phyloP scores from a whole-genome alignment of 495 filamentous ascomycete genomes.

The Penicillium alfredii region DNA sequence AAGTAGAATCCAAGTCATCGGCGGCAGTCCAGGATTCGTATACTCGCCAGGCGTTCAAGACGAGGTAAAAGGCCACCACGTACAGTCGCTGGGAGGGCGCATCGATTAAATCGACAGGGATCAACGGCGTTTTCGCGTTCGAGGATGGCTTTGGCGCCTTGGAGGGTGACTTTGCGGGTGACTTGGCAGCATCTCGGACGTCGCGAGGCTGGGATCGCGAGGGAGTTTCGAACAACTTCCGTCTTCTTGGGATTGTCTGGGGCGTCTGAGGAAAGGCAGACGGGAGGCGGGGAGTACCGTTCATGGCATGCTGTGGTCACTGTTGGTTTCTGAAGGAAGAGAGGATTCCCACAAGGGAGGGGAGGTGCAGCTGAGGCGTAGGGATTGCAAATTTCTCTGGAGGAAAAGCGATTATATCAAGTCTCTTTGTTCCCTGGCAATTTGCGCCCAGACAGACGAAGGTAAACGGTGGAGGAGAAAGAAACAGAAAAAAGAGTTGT shows the following conservation, averaged over 20 bases:
- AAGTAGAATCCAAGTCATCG: slow-evolving; percentile 72
- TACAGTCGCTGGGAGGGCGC: slow-evolving; percentile 85
- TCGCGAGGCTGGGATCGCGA: slow-evolving; percentile 22
- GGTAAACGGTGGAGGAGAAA: slow-evolving; percentile 6
- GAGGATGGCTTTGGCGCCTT: slow-evolving; percentile 16
- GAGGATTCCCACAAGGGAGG: slow-evolving; percentile 3
- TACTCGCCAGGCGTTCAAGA: slow-evolving; percentile 68
- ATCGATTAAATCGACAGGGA: slow-evolving; percentile 71
- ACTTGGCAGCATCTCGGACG: slow-evolving; percentile 14
- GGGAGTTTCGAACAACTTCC: slow-evolving; percentile 29
- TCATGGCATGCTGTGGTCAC: slow-evolving; percentile 59
- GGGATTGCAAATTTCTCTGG: too few relatives aligned
- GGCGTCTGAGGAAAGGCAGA: slow-evolving; percentile 68
- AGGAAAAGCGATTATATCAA: too few relatives aligned
- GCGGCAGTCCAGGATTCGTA: slow-evolving; percentile 78
- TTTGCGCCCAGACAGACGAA: too few relatives aligned
- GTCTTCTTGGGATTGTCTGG: slow-evolving; percentile 34
- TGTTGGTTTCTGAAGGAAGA: slow-evolving; percentile 3
- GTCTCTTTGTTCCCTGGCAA: too few relatives aligned
- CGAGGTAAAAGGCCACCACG: slow-evolving; percentile 66
- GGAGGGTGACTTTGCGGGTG: slow-evolving; percentile 20
- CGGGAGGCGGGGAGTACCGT: slow-evolving; percentile 64
- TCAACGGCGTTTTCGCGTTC: slow-evolving; percentile 51
- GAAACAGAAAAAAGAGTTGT: slow-evolving; percentile 19
- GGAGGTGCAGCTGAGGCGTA: too few relatives aligned